Evolutionary conservation across 495 filamentous ascomycete species (phyloP).

Genomic region (Glarea lozoyensis): DNA sequence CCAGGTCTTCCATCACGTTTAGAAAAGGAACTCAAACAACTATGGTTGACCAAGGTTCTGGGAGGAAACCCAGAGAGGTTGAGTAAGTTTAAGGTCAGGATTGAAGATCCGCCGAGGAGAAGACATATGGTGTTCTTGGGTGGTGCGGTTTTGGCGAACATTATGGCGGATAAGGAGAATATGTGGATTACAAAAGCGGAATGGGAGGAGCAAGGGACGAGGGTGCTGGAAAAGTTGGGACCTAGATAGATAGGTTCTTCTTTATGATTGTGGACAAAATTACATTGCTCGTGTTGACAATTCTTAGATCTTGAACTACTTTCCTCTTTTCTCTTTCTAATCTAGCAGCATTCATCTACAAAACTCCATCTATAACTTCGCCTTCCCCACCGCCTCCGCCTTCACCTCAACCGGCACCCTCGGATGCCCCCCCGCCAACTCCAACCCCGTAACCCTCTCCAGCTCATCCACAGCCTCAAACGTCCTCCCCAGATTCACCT

Average conservation of each 20-base stretch:
- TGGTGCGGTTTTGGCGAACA: slow-evolving; percentile 92
- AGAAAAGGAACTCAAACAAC: slow-evolving; percentile 97
- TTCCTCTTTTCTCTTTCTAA: too few relatives aligned
- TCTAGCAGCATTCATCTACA: too few relatives aligned
- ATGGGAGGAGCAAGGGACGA: slow-evolving; percentile 89
- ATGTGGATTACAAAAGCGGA: slow-evolving; percentile 99
- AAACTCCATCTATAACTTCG: slow-evolving; percentile 1
- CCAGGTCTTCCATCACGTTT: slow-evolving; percentile 86
- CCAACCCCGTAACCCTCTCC: slow-evolving; percentile 40
- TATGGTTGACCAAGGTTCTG: slow-evolving; percentile 92
- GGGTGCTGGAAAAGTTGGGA: slow-evolving; percentile 83
- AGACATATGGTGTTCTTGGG: slow-evolving; percentile 99
- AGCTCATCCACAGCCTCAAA: slow-evolving; percentile 58
- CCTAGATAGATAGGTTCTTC: slow-evolving; percentile 45
- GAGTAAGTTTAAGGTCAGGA: slow-evolving; percentile 98
- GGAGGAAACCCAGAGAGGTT: slow-evolving; percentile 84
- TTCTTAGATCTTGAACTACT: too few relatives aligned
- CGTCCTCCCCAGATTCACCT: slow-evolving; percentile 68
- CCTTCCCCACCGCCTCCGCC: slow-evolving; percentile 1
- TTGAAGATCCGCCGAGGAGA: slow-evolving; percentile 92
- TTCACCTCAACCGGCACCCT: slow-evolving; percentile 14
- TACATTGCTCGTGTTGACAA: too few relatives aligned
- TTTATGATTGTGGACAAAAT: neutral
- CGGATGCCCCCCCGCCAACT: slow-evolving; percentile 23
- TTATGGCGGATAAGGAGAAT: slow-evolving; percentile 96